These are phyloP conservation scores for Tetrahymena borealis DNA, from an alignment of 73 alveolate genomes.

Conservation along the genomic window DNA sequence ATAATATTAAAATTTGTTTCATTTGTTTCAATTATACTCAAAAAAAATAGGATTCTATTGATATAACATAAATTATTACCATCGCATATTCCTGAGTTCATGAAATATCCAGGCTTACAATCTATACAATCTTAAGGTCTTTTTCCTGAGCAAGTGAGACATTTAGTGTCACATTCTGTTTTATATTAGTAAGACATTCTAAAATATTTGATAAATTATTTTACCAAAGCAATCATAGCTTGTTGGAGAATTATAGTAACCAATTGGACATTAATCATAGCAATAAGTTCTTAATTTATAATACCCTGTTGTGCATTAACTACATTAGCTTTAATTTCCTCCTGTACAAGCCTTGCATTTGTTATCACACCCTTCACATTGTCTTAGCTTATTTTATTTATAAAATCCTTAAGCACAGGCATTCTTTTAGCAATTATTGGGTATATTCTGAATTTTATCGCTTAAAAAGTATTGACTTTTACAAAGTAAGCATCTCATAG, in stretches of 20 bases:
- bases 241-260: neutral
- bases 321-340: neutral
- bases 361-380: neutral
- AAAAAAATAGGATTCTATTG: neutral
- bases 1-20: too few species aligned
- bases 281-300: neutral
- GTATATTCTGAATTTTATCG: neutral
- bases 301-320: neutral
- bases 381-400: neutral
- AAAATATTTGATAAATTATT: neutral
- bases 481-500: neutral
- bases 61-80: neutral
- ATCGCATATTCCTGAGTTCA: neutral
- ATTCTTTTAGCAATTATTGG: neutral
- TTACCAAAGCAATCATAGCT: neutral
- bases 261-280: neutral
- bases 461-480: neutral
- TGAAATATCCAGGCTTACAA: neutral
- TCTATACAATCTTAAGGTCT: neutral
- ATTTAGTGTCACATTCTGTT: neutral
- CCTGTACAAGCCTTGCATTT: neutral
- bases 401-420: neutral
- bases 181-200: neutral
- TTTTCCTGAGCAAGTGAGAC: neutral
- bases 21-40: neutral